Conservation (phyloP, 306 rosid species). For the Rosa persica region DNA sequence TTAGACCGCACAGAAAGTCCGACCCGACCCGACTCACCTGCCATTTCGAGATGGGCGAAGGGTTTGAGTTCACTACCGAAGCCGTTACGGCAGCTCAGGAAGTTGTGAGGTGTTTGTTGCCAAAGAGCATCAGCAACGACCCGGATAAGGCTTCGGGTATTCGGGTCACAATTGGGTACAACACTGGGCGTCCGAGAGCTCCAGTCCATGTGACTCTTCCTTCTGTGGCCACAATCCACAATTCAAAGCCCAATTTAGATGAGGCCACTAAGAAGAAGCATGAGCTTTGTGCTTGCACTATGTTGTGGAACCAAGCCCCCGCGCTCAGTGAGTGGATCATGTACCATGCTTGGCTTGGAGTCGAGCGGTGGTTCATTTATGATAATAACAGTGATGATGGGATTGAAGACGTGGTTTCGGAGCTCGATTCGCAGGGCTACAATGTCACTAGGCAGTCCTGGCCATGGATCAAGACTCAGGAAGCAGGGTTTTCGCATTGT, state of each 20-base stretch:
- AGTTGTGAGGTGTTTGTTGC: constrained; percentile 74
- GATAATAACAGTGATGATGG: constrained; percentile 93
- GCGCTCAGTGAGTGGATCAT: constrained; percentile 79
- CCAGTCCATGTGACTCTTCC: constrained; percentile 45
- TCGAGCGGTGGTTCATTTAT: constrained; percentile 89
- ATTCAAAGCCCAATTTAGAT: constrained; percentile 6
- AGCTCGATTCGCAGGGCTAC: constrained; percentile 53
- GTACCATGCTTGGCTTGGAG: constrained; percentile 96
- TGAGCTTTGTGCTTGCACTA: constrained; percentile 85
- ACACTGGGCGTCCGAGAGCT: constrained; percentile 29
- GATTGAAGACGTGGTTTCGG: constrained; percentile 51
- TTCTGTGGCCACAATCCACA: constrained; percentile 57
- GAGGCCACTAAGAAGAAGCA: constrained; percentile 36
- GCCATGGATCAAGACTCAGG: constrained; percentile 99
- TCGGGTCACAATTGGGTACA: constrained; percentile 54
- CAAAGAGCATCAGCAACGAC: constrained; percentile 40
- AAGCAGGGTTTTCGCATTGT: constrained; percentile 96
- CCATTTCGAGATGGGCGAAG: constrained; percentile 52
- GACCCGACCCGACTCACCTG: constrained; percentile 68
- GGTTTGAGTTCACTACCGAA: constrained; percentile 38
- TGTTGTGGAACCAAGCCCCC: constrained; percentile 94
- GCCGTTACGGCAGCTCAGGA: constrained; percentile 87
- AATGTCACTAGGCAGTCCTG: constrained; percentile 69
- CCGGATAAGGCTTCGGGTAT: constrained; percentile 55
- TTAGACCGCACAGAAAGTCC: constrained; percentile 72